Base-by-base conservation (phyloP, 163 green algal genomes). In the Chloroidium sp. region DNA sequence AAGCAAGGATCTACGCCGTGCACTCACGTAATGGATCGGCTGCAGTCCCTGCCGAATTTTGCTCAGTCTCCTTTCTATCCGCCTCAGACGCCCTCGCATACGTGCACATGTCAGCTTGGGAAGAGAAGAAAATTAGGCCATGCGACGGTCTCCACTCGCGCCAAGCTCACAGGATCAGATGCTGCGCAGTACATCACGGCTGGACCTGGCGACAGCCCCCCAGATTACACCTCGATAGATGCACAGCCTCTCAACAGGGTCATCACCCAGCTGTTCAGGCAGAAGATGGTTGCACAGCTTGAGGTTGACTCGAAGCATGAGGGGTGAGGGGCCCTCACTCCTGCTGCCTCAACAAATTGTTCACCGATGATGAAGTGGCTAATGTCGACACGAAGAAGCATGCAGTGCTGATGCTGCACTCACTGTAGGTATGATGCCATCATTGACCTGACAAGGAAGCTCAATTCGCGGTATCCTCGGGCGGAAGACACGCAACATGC, bases 361-460 rank as follows among this genome's bases (percentile, higher is more conserved):
- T 74, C 13, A n/a, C 69, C 60, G 77, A 59, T 2, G 78, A 62
- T 2, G 13, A 10, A 64, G n/a, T 62, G 69, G 36, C 36, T 36
- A 36, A 36, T 36, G 36, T 36, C 36, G 36, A 36, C 36, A 36
- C 36, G 36, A 36, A 36, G 36, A 72, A 60, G 58, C 61, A 57
- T 0, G 62, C 79, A 2, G 4, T 13, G 76, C 0, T 59, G 0
- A 10, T 67, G 10, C 76, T 12, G 0, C n/a, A 59, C 59, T 1
- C 3, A 14, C 76, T 68, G 62, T 86, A 95, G 91, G 36, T 97
- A 97, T 82, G 86, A 88, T 3, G 93, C 79, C 61, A 96, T 97
- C 86, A 93, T 97, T 6, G 90, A 94, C 74, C 81, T 97, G 0
- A 97, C 93, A 0, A 80, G 88, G 10, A 85, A 81, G 8, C 87